These are phyloP conservation scores for Liquidambar formosana DNA, from an alignment of 164 flowering plant species.

Conservation along the genomic window DNA sequence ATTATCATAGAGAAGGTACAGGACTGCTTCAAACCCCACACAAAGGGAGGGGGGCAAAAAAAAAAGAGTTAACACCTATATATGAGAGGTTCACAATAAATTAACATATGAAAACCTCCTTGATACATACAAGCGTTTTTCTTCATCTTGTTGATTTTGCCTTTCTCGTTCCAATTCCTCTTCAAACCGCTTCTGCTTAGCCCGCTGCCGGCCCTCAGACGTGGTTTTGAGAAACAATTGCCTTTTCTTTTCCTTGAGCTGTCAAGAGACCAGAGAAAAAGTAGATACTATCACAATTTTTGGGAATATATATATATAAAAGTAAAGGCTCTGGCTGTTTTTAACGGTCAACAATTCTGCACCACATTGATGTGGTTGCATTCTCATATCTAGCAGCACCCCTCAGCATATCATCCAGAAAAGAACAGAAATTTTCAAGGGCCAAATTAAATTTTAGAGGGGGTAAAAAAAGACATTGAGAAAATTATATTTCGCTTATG, in stretches of 20 bases:
- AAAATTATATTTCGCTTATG: background rate
- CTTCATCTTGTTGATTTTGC: slow-evolving; percentile 81
- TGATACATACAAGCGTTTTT: slow-evolving; percentile 73
- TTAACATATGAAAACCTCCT: background rate
- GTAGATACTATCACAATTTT: background rate
- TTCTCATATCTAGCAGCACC: background rate
- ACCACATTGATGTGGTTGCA: background rate
- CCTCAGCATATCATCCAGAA: background rate
- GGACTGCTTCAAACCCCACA: too few relatives aligned
- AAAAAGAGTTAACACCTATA: too few relatives aligned
- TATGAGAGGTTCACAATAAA: background rate
- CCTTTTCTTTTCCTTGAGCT: slow-evolving; percentile 87
- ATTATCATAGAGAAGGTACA: background rate
- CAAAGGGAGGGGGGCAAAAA: too few relatives aligned
- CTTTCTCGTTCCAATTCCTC: slow-evolving; percentile 77
- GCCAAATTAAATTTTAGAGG: background rate
- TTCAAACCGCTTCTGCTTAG: slow-evolving; percentile 86
- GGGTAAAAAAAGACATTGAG: background rate
- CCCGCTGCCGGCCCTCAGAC: slow-evolving; percentile 87
- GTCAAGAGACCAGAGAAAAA: slow-evolving; percentile 19
- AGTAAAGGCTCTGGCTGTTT: too few relatives aligned
- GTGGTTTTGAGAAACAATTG: slow-evolving; percentile 87
- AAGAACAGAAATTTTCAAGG: background rate
- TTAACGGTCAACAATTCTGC: too few relatives aligned
- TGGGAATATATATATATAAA: too few relatives aligned